phyloP scores from a whole-genome alignment of 75 land plant genomes.

The Isoetes taiwanensis region DNA sequence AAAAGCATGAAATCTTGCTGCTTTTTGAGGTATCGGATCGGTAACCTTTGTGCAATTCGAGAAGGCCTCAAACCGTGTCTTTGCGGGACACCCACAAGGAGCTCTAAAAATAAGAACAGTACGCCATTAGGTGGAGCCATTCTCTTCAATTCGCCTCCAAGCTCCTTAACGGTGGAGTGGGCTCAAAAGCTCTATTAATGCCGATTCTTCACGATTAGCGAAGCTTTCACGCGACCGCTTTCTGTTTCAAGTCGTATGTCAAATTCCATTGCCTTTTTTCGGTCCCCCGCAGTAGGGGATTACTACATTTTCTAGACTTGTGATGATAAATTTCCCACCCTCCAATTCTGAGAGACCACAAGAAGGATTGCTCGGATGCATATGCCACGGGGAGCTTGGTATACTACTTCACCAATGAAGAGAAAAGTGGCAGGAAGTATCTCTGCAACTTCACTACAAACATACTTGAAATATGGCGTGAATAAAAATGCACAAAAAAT shows the following conservation, averaged over 20 bases:
- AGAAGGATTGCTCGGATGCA: slow-evolving; percentile 22
- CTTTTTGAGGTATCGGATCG: too few species aligned
- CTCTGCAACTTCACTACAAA: slow-evolving; percentile 29
- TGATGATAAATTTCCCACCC: slow-evolving; percentile 33
- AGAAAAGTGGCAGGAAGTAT: slow-evolving; percentile 25
- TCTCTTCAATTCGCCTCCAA: slow-evolving; percentile 58
- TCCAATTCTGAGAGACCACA: slow-evolving; percentile 23
- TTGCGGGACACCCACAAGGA: too few species aligned
- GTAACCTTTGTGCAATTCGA: too few species aligned
- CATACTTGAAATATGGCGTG: slow-evolving; percentile 44
- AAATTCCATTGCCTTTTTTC: slow-evolving; percentile 58
- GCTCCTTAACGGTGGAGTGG: too few species aligned
- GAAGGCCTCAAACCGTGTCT: too few species aligned
- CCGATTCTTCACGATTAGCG: too few species aligned
- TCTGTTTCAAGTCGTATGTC: slow-evolving; percentile 76
- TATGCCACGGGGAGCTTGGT: slow-evolving; percentile 43
- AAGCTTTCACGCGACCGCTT: slow-evolving; percentile 55
- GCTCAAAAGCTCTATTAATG: too few species aligned
- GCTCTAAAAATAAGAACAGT: slow-evolving; percentile 75
- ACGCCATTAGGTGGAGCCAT: slow-evolving; percentile 80
- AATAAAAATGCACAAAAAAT: slow-evolving; percentile 40
- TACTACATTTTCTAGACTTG: slow-evolving; percentile 49
- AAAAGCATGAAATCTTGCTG: too few species aligned
- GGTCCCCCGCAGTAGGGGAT: slow-evolving; percentile 55
- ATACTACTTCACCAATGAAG: slow-evolving; percentile 34